phyloP scores from a whole-genome alignment of 1,284 basidiomycete species.

The Naganishia cerealis region DNA sequence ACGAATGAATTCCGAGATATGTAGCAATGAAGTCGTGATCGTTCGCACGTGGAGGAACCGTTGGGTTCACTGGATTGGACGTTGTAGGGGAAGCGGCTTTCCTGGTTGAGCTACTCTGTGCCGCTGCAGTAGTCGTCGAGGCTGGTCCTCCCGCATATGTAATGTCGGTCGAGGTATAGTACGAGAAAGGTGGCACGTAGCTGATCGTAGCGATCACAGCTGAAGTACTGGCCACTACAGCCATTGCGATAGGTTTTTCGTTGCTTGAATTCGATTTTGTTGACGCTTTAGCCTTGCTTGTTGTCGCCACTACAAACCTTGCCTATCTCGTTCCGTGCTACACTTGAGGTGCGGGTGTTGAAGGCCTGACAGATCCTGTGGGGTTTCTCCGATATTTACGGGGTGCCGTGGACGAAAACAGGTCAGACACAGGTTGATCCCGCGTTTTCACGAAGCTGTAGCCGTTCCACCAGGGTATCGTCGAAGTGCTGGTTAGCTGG shows the following conservation, averaged over 20 bases:
- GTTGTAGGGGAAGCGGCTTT: constrained; percentile 37
- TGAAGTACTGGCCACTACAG: constrained; percentile 41
- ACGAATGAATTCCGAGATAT: constrained; percentile 50
- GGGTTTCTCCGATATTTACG: no score
- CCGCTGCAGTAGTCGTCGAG: background rate
- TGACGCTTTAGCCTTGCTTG: background rate
- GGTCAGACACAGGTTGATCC: no score
- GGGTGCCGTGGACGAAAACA: no score
- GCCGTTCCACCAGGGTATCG: no score
- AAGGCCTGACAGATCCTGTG: no score
- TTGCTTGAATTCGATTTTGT: background rate
- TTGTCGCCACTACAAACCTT: background rate
- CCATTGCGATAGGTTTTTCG: constrained; percentile 36
- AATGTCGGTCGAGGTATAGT: constrained; percentile 32
- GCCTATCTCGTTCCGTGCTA: background rate
- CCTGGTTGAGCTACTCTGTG: background rate
- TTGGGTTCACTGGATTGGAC: constrained; percentile 45
- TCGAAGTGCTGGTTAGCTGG: no score
- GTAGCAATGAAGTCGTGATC: constrained; percentile 44
- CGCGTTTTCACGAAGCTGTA: no score
- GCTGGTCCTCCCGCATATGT: constrained; percentile 35
- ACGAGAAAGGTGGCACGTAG: constrained; percentile 43
- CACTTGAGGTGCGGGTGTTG: background rate
- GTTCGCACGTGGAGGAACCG: constrained; percentile 40
- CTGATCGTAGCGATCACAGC: constrained; percentile 39